Conservation (phyloP, 208 protist genomes). For the Porcisia deanei region DNA sequence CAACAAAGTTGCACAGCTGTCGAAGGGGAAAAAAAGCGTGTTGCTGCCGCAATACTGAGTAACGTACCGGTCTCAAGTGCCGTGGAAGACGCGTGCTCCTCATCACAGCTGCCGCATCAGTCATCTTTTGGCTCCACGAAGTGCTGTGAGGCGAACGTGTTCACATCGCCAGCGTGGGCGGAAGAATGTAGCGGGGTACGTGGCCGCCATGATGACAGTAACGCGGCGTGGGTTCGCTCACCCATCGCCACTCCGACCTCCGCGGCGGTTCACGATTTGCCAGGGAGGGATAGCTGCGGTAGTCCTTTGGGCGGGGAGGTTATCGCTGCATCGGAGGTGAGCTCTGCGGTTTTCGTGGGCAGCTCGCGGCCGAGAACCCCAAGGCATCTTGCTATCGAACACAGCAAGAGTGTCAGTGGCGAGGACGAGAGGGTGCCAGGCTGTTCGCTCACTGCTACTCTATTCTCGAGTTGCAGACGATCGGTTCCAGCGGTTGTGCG, state of each 20-base stretch:
- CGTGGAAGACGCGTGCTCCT: background rate
- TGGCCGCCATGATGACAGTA: background rate
- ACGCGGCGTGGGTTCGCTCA: background rate
- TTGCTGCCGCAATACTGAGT: background rate
- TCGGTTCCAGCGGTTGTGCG: background rate
- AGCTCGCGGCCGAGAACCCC: background rate
- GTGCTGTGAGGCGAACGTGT: background rate
- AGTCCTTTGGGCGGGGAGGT: background rate
- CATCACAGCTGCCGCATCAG: background rate
- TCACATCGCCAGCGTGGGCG: background rate
- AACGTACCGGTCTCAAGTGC: background rate
- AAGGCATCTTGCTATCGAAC: background rate
- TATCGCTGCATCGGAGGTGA: background rate
- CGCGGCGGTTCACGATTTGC: background rate
- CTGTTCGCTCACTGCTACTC: background rate
- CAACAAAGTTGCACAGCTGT: background rate
- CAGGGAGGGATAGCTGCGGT: background rate
- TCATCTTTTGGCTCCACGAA: background rate
- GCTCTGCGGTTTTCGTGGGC: background rate
- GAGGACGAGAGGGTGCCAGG: background rate
- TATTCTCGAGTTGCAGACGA: background rate
- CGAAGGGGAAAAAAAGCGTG: background rate
- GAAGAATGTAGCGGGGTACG: background rate
- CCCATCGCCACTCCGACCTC: background rate
- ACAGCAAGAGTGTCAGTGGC: background rate